These are phyloP conservation scores for Leishmania braziliensis DNA, from an alignment of 208 protist species.

Conservation along the genomic window DNA sequence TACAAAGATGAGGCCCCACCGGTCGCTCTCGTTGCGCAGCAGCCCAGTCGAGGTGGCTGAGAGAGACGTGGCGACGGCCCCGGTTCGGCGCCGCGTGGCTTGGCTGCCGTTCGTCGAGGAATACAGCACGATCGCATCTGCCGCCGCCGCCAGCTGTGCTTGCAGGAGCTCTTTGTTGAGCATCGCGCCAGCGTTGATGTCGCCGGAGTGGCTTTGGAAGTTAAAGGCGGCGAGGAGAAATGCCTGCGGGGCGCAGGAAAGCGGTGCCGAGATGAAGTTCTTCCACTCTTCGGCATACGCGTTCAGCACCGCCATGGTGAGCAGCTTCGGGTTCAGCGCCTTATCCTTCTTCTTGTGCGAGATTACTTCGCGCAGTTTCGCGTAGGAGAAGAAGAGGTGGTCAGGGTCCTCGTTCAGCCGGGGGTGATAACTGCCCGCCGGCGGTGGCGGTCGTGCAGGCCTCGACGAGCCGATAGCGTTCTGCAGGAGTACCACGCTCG, in stretches of 20 bases:
- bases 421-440: constrained; percentile 35
- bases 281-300: constrained; percentile 86
- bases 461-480: constrained; percentile 57
- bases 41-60: constrained; percentile 13
- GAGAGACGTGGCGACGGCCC: constrained; percentile 6
- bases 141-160: constrained; percentile 71
- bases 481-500: constrained; percentile 75
- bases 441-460: constrained; percentile 37
- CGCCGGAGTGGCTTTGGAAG: constrained; percentile 45
- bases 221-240: constrained; percentile 80
- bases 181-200: constrained; percentile 33
- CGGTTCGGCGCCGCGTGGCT: constrained; percentile 27
- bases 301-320: constrained; percentile 79
- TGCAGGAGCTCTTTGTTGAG: constrained; percentile 89
- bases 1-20: constrained; percentile 70
- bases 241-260: constrained; percentile 63
- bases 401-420: constrained; percentile 70
- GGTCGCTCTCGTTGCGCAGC: constrained; percentile 23
- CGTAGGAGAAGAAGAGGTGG: constrained; percentile 86
- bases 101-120: constrained; percentile 27
- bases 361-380: constrained; percentile 78
- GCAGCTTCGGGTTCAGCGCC: constrained; percentile 58
- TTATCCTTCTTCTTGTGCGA: constrained; percentile 69
- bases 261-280: constrained; percentile 74
- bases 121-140: constrained; percentile 46